phyloP scores from a whole-genome alignment of 495 filamentous ascomycete species.

The Lophiotrema nucula region DNA sequence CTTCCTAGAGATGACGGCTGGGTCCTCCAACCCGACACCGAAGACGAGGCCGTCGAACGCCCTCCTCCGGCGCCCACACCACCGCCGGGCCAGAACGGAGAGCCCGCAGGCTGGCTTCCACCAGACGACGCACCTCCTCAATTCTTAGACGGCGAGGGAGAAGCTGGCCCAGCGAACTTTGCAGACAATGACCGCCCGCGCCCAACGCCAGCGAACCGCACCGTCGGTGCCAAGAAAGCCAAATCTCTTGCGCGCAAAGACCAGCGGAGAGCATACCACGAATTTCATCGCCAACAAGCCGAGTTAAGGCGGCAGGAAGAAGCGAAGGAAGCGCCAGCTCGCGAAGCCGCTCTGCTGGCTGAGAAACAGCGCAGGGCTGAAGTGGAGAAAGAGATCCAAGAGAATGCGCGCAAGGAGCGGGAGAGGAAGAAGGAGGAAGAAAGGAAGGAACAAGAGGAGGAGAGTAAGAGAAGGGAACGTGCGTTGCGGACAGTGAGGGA shows the following conservation, averaged over 20 bases:
- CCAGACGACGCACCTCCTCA: background rate
- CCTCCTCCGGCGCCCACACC: conserved; percentile 29
- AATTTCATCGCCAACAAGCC: conserved; percentile 47
- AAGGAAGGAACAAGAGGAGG: conserved; percentile 35
- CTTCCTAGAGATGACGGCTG: background rate
- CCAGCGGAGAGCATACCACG: conserved; percentile 51
- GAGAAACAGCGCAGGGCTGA: conserved; percentile 44
- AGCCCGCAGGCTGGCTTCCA: background rate
- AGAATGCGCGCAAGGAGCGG: conserved; percentile 35
- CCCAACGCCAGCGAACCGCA: conserved; percentile 31
- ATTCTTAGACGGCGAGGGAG: background rate
- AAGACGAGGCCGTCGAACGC: conserved; percentile 7
- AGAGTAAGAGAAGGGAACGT: conserved; percentile 37
- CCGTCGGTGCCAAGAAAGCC: conserved; percentile 50
- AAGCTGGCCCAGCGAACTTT: conserved; percentile 10
- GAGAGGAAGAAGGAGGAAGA: conserved; percentile 38
- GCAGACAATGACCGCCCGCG: conserved; percentile 9
- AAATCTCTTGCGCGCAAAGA: conserved; percentile 48
- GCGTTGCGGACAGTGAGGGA: conserved; percentile 36
- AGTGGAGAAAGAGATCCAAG: conserved; percentile 44
- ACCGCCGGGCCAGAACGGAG: conserved; percentile 1
- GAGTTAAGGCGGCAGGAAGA: conserved; percentile 41
- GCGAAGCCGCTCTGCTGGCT: conserved; percentile 41
- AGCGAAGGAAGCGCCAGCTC: conserved; percentile 39
- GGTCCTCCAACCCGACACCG: background rate